Percentiles rank a stretch among this genome's conserved stretches.
These are phyloP conservation scores for Plasmodium cynomolgi DNA, from an alignment of 169 alveolate species.

Conservation along the genomic window DNA sequence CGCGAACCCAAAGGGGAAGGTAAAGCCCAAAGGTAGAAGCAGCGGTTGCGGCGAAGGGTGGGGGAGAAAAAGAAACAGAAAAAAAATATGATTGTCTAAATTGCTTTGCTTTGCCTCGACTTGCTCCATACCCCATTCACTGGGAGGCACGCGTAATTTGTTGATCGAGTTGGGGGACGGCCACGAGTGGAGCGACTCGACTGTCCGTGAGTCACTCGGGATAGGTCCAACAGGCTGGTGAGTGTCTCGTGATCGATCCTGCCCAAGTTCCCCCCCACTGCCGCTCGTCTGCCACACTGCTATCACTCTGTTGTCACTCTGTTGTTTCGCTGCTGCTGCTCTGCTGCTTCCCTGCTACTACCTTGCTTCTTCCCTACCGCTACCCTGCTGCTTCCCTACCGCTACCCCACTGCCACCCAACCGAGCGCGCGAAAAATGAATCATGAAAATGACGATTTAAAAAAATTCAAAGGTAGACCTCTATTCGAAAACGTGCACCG, in stretches of 20 bases:
- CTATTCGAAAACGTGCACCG: constrained; percentile 84
- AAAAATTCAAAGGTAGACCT: constrained; percentile 80
- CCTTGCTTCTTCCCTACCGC: too few relatives aligned
- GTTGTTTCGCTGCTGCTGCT: too few relatives aligned
- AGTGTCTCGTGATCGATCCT: not conserved
- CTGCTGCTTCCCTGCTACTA: too few relatives aligned
- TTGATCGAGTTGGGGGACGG: not conserved
- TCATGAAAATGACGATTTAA: constrained; percentile 3
- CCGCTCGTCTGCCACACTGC: too few relatives aligned
- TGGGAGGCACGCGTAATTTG: not conserved
- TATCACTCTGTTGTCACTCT: too few relatives aligned
- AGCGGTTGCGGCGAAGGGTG: not conserved
- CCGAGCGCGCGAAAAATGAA: constrained; percentile 17
- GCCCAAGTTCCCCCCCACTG: not conserved
- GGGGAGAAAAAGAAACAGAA: not conserved
- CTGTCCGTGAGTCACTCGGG: not conserved
- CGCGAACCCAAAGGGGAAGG: not conserved
- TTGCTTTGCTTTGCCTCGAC: not conserved
- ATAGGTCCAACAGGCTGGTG: too few relatives aligned
- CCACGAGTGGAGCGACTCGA: not conserved
- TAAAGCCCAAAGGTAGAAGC: not conserved
- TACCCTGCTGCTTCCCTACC: not conserved
- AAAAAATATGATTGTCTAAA: not conserved
- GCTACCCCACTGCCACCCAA: not conserved
- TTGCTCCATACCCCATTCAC: not conserved